Conservation (phyloP, 345 rosid genomes). For the Syzygium grande region DNA sequence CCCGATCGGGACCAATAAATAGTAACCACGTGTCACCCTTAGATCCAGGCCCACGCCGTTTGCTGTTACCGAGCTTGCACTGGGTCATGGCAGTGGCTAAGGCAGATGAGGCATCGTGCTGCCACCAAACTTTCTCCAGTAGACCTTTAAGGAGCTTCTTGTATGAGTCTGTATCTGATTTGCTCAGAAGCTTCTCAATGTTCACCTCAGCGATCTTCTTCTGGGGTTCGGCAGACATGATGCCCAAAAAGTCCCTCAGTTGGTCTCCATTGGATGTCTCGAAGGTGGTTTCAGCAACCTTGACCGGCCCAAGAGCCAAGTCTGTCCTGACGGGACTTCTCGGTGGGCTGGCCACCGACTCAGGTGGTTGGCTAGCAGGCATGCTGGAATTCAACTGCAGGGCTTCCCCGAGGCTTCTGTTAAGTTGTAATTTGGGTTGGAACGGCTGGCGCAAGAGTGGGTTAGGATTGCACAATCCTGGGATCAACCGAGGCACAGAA, state of each 20-base stretch:
- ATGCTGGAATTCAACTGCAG: slow-evolving; percentile 23
- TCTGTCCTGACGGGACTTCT: slow-evolving; percentile 85
- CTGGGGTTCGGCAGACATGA: slow-evolving; percentile 51
- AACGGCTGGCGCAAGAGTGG: slow-evolving; percentile 49
- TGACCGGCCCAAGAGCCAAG: slow-evolving; percentile 63
- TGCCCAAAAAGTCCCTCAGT: slow-evolving; percentile 58
- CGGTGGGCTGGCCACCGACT: slow-evolving; percentile 28
- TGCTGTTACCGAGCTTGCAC: slow-evolving; percentile 66
- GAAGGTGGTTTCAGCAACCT: slow-evolving; percentile 20
- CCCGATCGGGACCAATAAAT: slow-evolving; percentile 78
- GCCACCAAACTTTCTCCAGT: slow-evolving; percentile 83
- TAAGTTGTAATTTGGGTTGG: slow-evolving; percentile 53
- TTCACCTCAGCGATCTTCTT: slow-evolving; percentile 32
- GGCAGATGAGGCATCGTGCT: slow-evolving; percentile 82
- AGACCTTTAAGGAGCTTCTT: slow-evolving; percentile 84
- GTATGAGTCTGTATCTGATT: slow-evolving; percentile 52
- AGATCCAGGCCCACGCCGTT: slow-evolving; percentile 37
- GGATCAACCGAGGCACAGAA: slow-evolving; percentile 36
- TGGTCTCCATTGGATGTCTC: slow-evolving; percentile 23
- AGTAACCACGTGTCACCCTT: slow-evolving; percentile 80
- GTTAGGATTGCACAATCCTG: slow-evolving; percentile 37
- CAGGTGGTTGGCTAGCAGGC: slow-evolving; percentile 16
- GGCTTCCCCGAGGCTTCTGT: slow-evolving; percentile 27
- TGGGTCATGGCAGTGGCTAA: slow-evolving; percentile 65
- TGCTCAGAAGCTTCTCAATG: slow-evolving; percentile 23